These are phyloP conservation scores for Pezicula radicicola DNA, from an alignment of 2,329 filamentous ascomycete genomes.

Conservation along the genomic window DNA sequence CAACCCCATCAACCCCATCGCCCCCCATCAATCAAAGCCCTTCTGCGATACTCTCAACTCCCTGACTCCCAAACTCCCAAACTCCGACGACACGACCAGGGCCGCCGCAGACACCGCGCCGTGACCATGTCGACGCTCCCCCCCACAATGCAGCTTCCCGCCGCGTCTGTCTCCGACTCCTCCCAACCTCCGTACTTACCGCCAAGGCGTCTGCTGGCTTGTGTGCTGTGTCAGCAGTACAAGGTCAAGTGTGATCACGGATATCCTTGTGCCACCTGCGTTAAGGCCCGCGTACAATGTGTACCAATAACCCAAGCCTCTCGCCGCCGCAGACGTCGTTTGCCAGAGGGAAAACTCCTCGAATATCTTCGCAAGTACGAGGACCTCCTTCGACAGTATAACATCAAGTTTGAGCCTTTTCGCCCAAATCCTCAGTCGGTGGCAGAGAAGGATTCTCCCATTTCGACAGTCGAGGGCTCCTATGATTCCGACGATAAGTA, in stretches of 20 bases:
- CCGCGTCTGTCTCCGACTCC: too few species aligned
- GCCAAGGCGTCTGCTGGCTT: constrained; percentile 34
- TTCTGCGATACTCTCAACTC: too few species aligned
- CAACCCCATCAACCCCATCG: too few species aligned
- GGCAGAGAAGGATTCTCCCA: constrained; percentile 15
- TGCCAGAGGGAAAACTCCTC: constrained; percentile 25
- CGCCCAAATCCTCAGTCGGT: constrained; percentile 20
- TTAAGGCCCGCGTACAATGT: constrained; percentile 60
- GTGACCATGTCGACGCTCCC: too few species aligned
- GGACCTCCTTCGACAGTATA: constrained; percentile 21
- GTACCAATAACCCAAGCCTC: constrained; percentile 54
- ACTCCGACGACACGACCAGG: too few species aligned
- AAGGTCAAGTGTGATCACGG: constrained; percentile 74
- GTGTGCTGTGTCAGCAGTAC: constrained; percentile 71
- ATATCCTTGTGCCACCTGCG: constrained; percentile 68
- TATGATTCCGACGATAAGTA: constrained; percentile 25
- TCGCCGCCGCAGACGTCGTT: constrained; percentile 53
- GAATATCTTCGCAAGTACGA: constrained; percentile 26
- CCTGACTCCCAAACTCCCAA: too few species aligned
- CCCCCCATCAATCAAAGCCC: too few species aligned
- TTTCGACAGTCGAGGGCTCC: constrained; percentile 2
- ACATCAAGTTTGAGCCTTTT: constrained; percentile 24
- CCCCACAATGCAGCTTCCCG: too few species aligned
- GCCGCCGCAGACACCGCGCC: too few species aligned
- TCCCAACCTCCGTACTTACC: constrained; percentile 14